Percentiles rank a stretch among this genome's conserved stretches.
Evolutionary conservation across 306 rosid species (phyloP).

Genomic region (Sicyos baderoa): DNA sequence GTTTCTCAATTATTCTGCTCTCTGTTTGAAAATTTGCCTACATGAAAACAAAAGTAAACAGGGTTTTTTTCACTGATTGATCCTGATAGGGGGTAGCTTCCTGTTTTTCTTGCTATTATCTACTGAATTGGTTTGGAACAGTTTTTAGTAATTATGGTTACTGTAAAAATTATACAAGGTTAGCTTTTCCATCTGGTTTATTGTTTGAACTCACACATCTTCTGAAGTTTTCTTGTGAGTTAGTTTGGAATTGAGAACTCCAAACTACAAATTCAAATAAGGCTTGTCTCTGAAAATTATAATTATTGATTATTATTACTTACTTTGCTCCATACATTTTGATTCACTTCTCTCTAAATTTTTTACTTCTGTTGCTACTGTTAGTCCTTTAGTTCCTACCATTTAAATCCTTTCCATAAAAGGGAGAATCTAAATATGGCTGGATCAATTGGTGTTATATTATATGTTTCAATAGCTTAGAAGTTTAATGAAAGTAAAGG

Average conservation of each 20-base stretch:
- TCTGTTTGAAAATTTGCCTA: conserved; percentile 7
- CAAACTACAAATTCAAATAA: neutral
- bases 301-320: neutral
- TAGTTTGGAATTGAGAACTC: neutral
- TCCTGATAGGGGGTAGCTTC: conserved; percentile 11
- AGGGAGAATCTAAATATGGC: no score
- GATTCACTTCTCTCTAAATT: neutral
- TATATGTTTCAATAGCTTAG: no score
- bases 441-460: no score
- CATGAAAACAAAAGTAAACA: conserved; percentile 18
- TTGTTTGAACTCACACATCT: conserved; percentile 8
- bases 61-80: neutral
- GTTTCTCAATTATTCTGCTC: conserved; percentile 13
- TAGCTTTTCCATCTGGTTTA: neutral
- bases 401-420: no score
- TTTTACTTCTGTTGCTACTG: neutral
- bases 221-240: conserved; percentile 4
- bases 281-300: neutral
- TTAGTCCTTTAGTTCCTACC: neutral
- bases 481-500: neutral
- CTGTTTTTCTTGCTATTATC: neutral
- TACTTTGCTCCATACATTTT: neutral
- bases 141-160: neutral
- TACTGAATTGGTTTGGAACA: neutral
- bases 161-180: no score